Conservation (phyloP, 108 stramenopile genomes). For the Cafeteria roenbergensis region DNA sequence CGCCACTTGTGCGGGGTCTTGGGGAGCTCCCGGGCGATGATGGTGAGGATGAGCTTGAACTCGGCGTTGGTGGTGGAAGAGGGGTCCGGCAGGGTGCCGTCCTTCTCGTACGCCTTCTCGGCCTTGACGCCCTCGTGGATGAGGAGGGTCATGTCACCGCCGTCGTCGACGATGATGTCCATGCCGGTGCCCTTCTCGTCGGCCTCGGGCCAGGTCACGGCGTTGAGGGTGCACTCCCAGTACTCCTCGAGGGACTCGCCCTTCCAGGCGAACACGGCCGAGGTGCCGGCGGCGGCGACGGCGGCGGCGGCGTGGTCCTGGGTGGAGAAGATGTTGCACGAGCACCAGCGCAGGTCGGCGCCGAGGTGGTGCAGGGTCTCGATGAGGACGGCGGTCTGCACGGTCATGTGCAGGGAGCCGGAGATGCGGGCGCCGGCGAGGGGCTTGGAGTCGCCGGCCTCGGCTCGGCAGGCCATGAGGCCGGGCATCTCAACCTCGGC, state of each 20-base stretch:
- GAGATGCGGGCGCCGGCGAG: conserved; percentile 80
- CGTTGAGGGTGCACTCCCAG: conserved; percentile 32
- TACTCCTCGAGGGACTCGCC: conserved; percentile 91
- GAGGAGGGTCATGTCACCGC: conserved; percentile 98
- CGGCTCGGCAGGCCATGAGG: conserved; percentile 87
- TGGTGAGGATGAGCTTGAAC: conserved; percentile 92
- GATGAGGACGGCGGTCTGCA: conserved; percentile 98
- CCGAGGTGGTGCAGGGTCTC: conserved; percentile 91
- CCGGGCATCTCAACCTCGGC: conserved; percentile 99
- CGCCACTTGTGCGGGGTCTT: conserved; percentile 91
- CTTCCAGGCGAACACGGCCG: conserved; percentile 99
- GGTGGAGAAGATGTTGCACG: conserved; percentile 99
- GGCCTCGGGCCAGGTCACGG: conserved; percentile 84
- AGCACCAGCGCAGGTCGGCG: conserved; percentile 97
- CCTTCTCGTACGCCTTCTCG: conserved; percentile 82
- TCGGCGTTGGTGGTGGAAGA: conserved; percentile 91
- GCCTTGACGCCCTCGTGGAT: conserved; percentile 99
- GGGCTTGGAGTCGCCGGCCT: conserved; percentile 63
- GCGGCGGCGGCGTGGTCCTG: conserved; percentile 99
- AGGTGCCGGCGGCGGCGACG: conserved; percentile 89
- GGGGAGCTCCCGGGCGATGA: conserved; percentile 89
- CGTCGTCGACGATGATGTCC: conserved; percentile 97
- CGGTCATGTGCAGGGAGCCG: conserved; percentile 99
- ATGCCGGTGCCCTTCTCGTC: conserved; percentile 95
- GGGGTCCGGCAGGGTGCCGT: conserved; percentile 92